Evolutionary conservation across 768 basidiomycete species (phyloP), one percentile per base, ranked within the genome.

Genomic region (Serendipita sp.): DNA sequence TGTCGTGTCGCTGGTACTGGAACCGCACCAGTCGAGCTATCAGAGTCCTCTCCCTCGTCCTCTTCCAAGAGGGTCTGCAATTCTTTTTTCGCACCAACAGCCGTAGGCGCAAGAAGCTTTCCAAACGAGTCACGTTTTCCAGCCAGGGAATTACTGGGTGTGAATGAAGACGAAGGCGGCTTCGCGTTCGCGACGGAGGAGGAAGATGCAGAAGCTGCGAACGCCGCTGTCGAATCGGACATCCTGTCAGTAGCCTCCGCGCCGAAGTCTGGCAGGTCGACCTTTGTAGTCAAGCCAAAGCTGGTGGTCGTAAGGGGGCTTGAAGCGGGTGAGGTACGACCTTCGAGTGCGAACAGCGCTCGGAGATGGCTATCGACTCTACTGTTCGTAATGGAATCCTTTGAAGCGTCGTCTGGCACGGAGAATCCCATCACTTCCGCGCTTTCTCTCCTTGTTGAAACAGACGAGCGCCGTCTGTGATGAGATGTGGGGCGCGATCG

Each of bases 391-490:
- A 81, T 84, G 68, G 86, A 74, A 70, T 86, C 83, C 33, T 89
- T 84, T 1, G 82, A 77, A 28, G 76, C 74, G 1, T 81, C 79
- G 7, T 79, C 68, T 3, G 83, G 81, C 2, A 63, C 63, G 22
- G 63, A 17, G 13, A 89, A 80, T 28, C 90, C 89, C 88, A 95
- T 93, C 69, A 95, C 76, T 68, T 94, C 92, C 17, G 90, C 86
- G 20, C 90, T 92, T 75, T 95, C 92, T 66, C 79, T 81, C 65
- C 90, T 84, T 42, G 91, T 94, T 9, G 92, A 90, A 28, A 95
- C 89, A 26, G 88, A 90, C 0, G 90, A 91, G 43, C 82, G 82
- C 53, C 92, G 88, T 14, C 82, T 79, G 68, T 94, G 92, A 67
- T 90, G 90, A 0, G 91, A 93, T 64, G 80, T 80, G 9, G 69